Conservation (phyloP, 2,329 filamentous ascomycete genomes). For the Cladosporium cucumerinum region DNA sequence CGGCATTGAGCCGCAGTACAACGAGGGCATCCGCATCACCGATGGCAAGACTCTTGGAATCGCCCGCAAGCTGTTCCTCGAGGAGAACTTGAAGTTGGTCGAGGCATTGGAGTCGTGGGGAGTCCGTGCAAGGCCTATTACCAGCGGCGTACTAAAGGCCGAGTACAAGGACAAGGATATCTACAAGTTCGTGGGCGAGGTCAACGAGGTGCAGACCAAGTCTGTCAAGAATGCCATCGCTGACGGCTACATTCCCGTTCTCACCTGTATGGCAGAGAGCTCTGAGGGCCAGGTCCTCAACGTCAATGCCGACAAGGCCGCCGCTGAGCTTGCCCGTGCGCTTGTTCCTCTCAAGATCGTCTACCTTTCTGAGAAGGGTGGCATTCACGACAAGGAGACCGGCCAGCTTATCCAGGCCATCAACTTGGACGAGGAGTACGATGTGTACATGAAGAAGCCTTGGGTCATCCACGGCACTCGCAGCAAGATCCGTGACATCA, state of each 20-base stretch:
- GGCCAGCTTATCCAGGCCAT: constrained; percentile 94
- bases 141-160: constrained; percentile 82
- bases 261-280: constrained; percentile 95
- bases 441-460: constrained; percentile 84
- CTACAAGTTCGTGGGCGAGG: constrained; percentile 93
- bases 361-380: constrained; percentile 97
- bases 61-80: constrained; percentile 86
- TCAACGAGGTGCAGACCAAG: constrained; percentile 84
- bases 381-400: constrained; percentile 88
- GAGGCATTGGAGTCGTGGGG: constrained; percentile 87
- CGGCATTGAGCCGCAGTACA: constrained; percentile 90
- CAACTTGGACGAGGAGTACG: constrained; percentile 95
- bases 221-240: constrained; percentile 89
- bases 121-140: constrained; percentile 83
- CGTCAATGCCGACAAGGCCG: constrained; percentile 95
- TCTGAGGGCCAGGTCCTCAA: constrained; percentile 89
- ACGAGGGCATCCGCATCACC: constrained; percentile 93
- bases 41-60: constrained; percentile 92
- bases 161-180: constrained; percentile 96
- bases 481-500: constrained; percentile 96
- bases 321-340: constrained; percentile 83
- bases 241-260: constrained; percentile 84
- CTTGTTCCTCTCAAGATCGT: constrained; percentile 95
- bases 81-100: constrained; percentile 91
- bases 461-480: constrained; percentile 95